These are phyloP conservation scores for Solanum commersonii DNA, from an alignment of 257 asterid species.

Conservation along the genomic window DNA sequence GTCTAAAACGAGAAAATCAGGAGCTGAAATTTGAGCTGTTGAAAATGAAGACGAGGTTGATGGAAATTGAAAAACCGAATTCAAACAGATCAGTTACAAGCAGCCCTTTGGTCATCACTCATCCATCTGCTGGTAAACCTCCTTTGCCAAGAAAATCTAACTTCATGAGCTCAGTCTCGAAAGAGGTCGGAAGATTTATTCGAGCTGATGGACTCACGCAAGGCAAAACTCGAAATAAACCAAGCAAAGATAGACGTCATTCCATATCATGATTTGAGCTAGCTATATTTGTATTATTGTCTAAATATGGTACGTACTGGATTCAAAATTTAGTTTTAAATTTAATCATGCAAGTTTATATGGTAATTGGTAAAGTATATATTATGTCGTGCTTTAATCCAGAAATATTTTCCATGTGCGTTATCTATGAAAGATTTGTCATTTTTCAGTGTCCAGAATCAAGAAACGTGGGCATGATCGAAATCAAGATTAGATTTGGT, in stretches of 20 bases:
- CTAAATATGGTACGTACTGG: background rate
- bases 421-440: background rate
- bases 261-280: conserved; percentile 45
- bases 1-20: conserved; percentile 48
- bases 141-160: conserved; percentile 45
- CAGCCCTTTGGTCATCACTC: conserved; percentile 23
- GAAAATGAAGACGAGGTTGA: conserved; percentile 41
- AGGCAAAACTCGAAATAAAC: conserved; percentile 34
- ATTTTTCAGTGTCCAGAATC: background rate
- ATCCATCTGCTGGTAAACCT: conserved; percentile 38
- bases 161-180: conserved; percentile 51
- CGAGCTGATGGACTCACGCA: conserved; percentile 34
- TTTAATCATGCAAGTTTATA: background rate
- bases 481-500: background rate
- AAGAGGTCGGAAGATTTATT: conserved; percentile 42
- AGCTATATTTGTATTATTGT: background rate
- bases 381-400: background rate
- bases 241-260: conserved; percentile 58
- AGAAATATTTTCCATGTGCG: background rate
- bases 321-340: background rate
- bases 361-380: background rate
- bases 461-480: background rate
- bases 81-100: conserved; percentile 14
- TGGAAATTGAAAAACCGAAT: conserved; percentile 33
- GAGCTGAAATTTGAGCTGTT: conserved; percentile 60